Conservation (phyloP, 306 rosid species). For the Chamaecrista fasciculata region DNA sequence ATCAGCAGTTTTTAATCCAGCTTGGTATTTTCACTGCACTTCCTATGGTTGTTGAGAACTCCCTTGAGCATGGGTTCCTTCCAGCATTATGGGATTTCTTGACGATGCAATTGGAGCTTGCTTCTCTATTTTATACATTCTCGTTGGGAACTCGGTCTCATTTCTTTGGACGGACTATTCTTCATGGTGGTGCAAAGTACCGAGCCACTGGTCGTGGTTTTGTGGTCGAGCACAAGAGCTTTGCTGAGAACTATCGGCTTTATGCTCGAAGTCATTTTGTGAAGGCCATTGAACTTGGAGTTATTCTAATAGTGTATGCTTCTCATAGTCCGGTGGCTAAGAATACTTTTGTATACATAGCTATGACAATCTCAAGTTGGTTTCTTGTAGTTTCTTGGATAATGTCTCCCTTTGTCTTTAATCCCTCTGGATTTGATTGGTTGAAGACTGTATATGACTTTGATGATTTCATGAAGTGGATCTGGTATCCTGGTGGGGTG, state of each 20-base stretch:
- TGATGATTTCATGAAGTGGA: slow-evolving; percentile 75
- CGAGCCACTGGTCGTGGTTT: slow-evolving; percentile 98
- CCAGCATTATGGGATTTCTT: slow-evolving; percentile 80
- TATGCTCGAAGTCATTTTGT: slow-evolving; percentile 92
- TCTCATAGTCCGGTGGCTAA: slow-evolving; percentile 51
- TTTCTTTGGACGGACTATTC: slow-evolving; percentile 87
- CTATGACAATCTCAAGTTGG: slow-evolving; percentile 75
- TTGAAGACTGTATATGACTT: slow-evolving; percentile 95
- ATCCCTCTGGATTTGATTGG: slow-evolving; percentile 98
- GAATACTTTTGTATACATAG: slow-evolving; percentile 67
- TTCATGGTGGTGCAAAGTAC: slow-evolving; percentile 96
- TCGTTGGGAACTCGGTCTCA: slow-evolving; percentile 86
- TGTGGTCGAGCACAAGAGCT: slow-evolving; percentile 87
- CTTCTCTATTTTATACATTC: slow-evolving; percentile 76
- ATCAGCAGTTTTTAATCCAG: slow-evolving; percentile 90
- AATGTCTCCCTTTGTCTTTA: slow-evolving; percentile 86
- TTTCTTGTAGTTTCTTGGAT: slow-evolving; percentile 93
- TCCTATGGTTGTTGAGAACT: slow-evolving; percentile 88
- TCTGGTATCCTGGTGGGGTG: slow-evolving; percentile 75
- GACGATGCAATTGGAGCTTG: slow-evolving; percentile 91
- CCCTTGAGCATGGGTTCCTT: slow-evolving; percentile 92
- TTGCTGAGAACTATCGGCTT: slow-evolving; percentile 85
- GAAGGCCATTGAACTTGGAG: slow-evolving; percentile 86
- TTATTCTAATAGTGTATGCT: slow-evolving; percentile 79
- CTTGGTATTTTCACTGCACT: slow-evolving; percentile 88